These are phyloP conservation scores for Wickerhamiella galacta DNA, from an alignment of 805 yeast genomes.

Conservation along the genomic window DNA sequence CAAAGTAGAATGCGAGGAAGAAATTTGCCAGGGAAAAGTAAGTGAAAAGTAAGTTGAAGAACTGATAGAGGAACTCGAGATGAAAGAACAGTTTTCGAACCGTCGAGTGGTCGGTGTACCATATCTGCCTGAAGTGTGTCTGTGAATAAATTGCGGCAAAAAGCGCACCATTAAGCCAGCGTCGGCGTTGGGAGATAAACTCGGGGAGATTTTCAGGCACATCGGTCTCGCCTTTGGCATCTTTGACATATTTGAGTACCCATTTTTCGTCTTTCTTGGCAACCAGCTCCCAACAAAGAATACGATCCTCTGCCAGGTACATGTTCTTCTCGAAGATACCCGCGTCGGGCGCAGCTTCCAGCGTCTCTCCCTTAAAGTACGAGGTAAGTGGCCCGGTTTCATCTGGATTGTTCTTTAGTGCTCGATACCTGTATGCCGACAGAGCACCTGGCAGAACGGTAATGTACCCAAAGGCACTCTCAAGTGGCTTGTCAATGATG, in stretches of 20 bases:
- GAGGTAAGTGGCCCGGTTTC: slow-evolving; percentile 86
- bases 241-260: slow-evolving; percentile 81
- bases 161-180: slow-evolving; percentile 97
- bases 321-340: slow-evolving; percentile 90
- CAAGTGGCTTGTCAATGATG: slow-evolving; percentile 85
- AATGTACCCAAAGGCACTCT: slow-evolving; percentile 82
- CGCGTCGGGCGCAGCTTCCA: slow-evolving; percentile 43
- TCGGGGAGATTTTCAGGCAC: slow-evolving; percentile 89
- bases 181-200: slow-evolving; percentile 86
- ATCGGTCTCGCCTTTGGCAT: slow-evolving; percentile 92
- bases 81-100: slow-evolving; percentile 69
- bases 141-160: slow-evolving; percentile 90
- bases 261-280: slow-evolving; percentile 72
- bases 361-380: slow-evolving; percentile 75
- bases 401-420: slow-evolving; percentile 66
- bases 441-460: slow-evolving; percentile 91
- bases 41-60: slow-evolving; percentile 61
- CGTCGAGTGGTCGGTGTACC: slow-evolving; percentile 74
- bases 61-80: slow-evolving; percentile 78
- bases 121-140: slow-evolving; percentile 68
- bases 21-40: slow-evolving; percentile 88
- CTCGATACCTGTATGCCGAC: slow-evolving; percentile 84
- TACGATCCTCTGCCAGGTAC: slow-evolving; percentile 95
- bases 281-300: slow-evolving; percentile 88
- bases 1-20: slow-evolving; percentile 78